Percentiles rank a stretch among this genome's conserved stretches.
Evolutionary conservation across 306 rosid genomes (phyloP).

Genomic region (Lotus japonicus): DNA sequence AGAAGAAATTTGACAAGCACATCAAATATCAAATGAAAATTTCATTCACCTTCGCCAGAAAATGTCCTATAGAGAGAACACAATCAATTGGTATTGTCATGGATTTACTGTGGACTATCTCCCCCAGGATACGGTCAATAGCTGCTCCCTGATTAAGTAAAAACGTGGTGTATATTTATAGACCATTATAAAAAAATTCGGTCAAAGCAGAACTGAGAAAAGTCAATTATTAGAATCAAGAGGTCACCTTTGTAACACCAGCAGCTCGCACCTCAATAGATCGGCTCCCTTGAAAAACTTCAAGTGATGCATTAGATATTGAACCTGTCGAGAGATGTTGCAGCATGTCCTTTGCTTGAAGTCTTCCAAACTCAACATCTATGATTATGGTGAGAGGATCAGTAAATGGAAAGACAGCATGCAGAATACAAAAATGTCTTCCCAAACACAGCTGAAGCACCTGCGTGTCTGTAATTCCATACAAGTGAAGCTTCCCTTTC

Average conservation of each 20-base stretch:
- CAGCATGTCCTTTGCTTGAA: slow-evolving; percentile 93
- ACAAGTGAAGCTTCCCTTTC: slow-evolving; percentile 60
- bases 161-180: not conserved
- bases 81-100: slow-evolving; percentile 89
- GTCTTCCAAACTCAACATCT: slow-evolving; percentile 95
- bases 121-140: slow-evolving; percentile 91
- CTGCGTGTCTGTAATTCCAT: slow-evolving; percentile 94
- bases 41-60: slow-evolving; percentile 78
- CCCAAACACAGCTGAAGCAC: slow-evolving; percentile 30
- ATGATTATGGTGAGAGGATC: slow-evolving; percentile 12
- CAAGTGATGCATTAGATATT: slow-evolving; percentile 88
- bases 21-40: not conserved
- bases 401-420: slow-evolving; percentile 17
- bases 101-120: slow-evolving; percentile 89
- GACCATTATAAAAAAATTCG: slow-evolving; percentile 1
- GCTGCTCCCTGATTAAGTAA: slow-evolving; percentile 75
- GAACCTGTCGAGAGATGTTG: slow-evolving; percentile 98
- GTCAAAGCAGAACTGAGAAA: not conserved
- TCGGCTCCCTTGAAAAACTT: slow-evolving; percentile 94
- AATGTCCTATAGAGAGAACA: slow-evolving; percentile 88
- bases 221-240: not conserved
- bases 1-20: not conserved
- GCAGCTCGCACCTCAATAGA: slow-evolving; percentile 95
- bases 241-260: slow-evolving; percentile 83
- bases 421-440: not conserved